These are phyloP conservation scores for Trichoderma gracile DNA, from an alignment of 2,329 filamentous ascomycete genomes.

Conservation along the genomic window DNA sequence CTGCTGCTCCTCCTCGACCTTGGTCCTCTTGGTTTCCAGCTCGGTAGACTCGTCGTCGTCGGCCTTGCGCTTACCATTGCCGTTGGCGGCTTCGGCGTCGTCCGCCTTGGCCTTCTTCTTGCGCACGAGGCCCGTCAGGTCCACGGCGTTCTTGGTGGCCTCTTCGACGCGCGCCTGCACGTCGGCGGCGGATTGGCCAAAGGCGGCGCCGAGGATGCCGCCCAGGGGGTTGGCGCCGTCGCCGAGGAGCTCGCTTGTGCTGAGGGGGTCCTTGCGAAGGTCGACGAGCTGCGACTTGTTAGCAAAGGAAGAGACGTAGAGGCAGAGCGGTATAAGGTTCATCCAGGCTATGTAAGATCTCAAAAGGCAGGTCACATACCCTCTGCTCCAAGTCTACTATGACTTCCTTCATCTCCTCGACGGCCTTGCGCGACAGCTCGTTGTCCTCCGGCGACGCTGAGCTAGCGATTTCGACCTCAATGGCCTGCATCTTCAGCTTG, in stretches of 20 bases:
- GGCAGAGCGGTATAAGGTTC: neutral
- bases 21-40: conserved; percentile 41
- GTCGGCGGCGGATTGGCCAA: conserved; percentile 62
- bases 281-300: conserved; percentile 59
- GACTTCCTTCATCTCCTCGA: conserved; percentile 75
- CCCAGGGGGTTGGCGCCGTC: conserved; percentile 48
- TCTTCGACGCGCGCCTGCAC: conserved; percentile 67
- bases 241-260: conserved; percentile 42
- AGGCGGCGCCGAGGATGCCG: conserved; percentile 63
- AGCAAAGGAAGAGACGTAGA: neutral
- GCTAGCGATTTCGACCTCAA: conserved; percentile 65
- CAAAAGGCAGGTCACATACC: conserved; percentile 45
- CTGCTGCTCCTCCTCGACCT: conserved; percentile 35
- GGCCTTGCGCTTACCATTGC: conserved; percentile 46
- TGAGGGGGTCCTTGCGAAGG: conserved; percentile 60
- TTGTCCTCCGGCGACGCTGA: conserved; percentile 67
- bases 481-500: conserved; percentile 67
- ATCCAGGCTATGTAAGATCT: neutral
- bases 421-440: conserved; percentile 60
- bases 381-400: conserved; percentile 76
- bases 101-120: conserved; percentile 61
- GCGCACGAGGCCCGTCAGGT: conserved; percentile 72
- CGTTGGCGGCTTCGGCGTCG: conserved; percentile 8
- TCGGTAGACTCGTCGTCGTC: conserved; percentile 34
- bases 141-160: conserved; percentile 71